Conservation (phyloP, 2,329 filamentous ascomycete genomes). For the Botrytis elliptica region DNA sequence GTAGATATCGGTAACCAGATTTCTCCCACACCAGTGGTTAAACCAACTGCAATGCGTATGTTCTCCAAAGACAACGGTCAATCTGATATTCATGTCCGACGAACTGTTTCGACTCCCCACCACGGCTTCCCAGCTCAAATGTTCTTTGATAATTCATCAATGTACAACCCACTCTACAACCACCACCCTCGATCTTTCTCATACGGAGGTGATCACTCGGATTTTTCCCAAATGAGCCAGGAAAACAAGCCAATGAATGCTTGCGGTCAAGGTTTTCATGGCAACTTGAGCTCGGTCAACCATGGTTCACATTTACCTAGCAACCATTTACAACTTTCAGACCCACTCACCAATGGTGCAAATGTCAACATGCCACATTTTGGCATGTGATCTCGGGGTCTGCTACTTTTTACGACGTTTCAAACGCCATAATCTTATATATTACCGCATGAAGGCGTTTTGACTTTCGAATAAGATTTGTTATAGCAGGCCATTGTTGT, state of each 20-base stretch:
- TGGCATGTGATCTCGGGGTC: slow-evolving; percentile 23
- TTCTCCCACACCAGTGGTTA: slow-evolving; percentile 35
- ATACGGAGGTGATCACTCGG: slow-evolving; percentile 22
- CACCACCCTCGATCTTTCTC: slow-evolving; percentile 30
- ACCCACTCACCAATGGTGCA: slow-evolving; percentile 9
- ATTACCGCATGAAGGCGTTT: slow-evolving; percentile 9
- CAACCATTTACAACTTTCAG: slow-evolving; percentile 19
- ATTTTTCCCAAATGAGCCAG: slow-evolving; percentile 7
- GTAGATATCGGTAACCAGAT: slow-evolving; percentile 22
- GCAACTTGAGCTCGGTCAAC: slow-evolving; percentile 27
- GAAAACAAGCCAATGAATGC: slow-evolving; percentile 13
- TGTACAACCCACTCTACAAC: slow-evolving; percentile 36
- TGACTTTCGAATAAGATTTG: slow-evolving; percentile 4
- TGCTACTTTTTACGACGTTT: slow-evolving; percentile 7
- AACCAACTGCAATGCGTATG: slow-evolving; percentile 26
- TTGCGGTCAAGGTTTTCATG: slow-evolving; percentile 23
- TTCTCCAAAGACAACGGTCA: slow-evolving; percentile 34
- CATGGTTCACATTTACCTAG: slow-evolving; percentile 11
- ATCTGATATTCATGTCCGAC: slow-evolving; percentile 25
- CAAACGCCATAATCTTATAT: neutral
- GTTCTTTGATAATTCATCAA: slow-evolving; percentile 30
- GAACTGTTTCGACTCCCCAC: slow-evolving; percentile 25
- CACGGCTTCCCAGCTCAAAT: slow-evolving; percentile 34
- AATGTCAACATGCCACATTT: slow-evolving; percentile 24
- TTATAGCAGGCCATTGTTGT: slow-evolving; percentile 15